Percentiles rank a stretch among this genome's conserved stretches.
Evolutionary conservation across 1,139 yeast species (phyloP).

Genomic region (Yamadazyma siamensis): DNA sequence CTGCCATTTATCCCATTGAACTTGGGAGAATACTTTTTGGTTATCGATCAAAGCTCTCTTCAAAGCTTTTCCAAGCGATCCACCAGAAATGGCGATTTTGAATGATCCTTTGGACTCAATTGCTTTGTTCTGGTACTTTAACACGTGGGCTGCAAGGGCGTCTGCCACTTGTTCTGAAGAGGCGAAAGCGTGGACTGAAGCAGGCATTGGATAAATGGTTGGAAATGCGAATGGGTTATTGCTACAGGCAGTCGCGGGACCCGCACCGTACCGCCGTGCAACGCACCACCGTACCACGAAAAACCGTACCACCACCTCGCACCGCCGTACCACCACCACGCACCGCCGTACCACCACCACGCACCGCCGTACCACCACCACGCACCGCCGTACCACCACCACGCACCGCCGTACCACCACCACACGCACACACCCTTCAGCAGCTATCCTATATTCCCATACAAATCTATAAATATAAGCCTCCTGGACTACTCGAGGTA

Average conservation of each 20-base stretch:
- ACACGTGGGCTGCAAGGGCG: conserved; percentile 53
- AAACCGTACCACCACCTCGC: too few species aligned
- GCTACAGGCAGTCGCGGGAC: background rate
- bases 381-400: too few species aligned
- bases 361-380: too few species aligned
- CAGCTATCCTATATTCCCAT: too few species aligned
- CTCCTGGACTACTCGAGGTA: conserved; percentile 34
- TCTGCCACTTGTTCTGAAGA: conserved; percentile 58
- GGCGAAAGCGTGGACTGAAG: conserved; percentile 47
- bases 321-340: too few species aligned
- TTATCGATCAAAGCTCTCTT: conserved; percentile 67
- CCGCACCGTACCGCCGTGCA: background rate
- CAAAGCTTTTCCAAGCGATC: conserved; percentile 78
- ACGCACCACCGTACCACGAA: too few species aligned
- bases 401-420: too few species aligned
- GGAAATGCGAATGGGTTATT: too few species aligned
- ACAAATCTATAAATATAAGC: too few species aligned
- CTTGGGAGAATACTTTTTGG: conserved; percentile 37
- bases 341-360: too few species aligned
- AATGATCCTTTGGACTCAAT: conserved; percentile 43
- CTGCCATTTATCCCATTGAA: conserved; percentile 67
- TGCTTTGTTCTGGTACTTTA: conserved; percentile 53
- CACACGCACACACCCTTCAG: too few species aligned
- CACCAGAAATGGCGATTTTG: conserved; percentile 84
- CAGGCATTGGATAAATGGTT: conserved; percentile 3